Evolutionary conservation across 306 rosid species (phyloP).

Genomic region (Myrica gale): DNA sequence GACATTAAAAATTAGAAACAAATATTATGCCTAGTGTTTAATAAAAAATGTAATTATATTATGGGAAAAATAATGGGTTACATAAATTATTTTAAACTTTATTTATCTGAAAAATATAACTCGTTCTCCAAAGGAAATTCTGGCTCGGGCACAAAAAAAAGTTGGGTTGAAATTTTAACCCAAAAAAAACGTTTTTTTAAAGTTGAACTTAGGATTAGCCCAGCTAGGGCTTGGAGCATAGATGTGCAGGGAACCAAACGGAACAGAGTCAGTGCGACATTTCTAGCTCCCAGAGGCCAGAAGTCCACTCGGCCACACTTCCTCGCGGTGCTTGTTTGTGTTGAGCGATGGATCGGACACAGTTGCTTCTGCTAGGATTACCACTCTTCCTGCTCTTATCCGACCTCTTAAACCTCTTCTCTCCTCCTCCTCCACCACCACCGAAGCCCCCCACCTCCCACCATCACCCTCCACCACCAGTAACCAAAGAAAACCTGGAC

Average conservation of each 20-base stretch:
- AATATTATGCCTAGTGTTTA: no score
- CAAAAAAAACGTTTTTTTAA: no score
- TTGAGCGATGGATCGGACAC: conserved; percentile 60
- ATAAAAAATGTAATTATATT: no score
- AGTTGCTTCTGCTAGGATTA: conserved; percentile 52
- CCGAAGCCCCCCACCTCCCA: conserved; percentile 29
- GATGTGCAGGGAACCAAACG: background rate
- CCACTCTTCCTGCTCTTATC: conserved; percentile 63
- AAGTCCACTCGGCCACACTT: background rate
- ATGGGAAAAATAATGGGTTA: no score
- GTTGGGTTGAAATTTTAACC: no score
- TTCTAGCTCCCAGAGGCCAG: background rate
- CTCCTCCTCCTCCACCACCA: conserved; percentile 38
- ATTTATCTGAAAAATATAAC: no score
- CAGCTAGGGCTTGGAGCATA: background rate
- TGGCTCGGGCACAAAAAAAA: no score
- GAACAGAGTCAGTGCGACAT: background rate
- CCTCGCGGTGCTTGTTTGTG: background rate
- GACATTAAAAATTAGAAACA: no score
- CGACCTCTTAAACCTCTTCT: conserved; percentile 52
- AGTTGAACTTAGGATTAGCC: no score
- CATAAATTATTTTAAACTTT: no score
- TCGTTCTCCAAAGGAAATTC: no score
- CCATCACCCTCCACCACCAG: conserved; percentile 30
- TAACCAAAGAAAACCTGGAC: conserved; percentile 24